phyloP scores from a whole-genome alignment of 2,329 filamentous ascomycete genomes.

The Aspergillus udagawae region DNA sequence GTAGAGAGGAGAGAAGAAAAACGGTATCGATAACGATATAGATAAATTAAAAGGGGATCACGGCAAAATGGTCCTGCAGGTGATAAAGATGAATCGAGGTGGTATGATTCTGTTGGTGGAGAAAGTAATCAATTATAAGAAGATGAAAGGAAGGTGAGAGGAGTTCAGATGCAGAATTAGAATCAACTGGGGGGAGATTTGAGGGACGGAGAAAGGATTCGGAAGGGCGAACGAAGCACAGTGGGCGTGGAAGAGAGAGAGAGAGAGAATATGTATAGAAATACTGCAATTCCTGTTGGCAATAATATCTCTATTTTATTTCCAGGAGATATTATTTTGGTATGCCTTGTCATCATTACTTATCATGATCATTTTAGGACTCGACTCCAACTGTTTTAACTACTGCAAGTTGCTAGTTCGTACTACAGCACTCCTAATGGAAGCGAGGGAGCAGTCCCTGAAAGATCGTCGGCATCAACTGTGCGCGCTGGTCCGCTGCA shows the following conservation, averaged over 20 bases:
- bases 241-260: no score
- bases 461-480: conserved; percentile 9
- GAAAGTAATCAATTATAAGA: neutral
- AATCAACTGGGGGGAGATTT: neutral
- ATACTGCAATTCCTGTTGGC: neutral
- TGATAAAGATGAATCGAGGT: neutral
- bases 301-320: no score
- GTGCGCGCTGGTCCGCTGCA: neutral
- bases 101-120: neutral
- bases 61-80: neutral
- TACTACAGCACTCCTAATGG: neutral
- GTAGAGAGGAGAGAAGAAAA: neutral
- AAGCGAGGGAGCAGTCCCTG: conserved; percentile 6
- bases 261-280: neutral
- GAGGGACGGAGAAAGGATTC: neutral
- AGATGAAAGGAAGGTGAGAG: neutral
- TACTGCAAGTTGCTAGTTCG: neutral
- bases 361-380: no score
- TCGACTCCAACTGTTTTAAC: no score
- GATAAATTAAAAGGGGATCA: neutral
- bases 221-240: neutral
- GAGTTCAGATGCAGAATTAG: neutral
- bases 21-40: neutral
- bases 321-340: no score
- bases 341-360: no score